A percentile compares a stretch with the other conserved stretches of the same genome.
Conservation (phyloP, 164 flowering plant species). For the Stephania yunnanensis region DNA sequence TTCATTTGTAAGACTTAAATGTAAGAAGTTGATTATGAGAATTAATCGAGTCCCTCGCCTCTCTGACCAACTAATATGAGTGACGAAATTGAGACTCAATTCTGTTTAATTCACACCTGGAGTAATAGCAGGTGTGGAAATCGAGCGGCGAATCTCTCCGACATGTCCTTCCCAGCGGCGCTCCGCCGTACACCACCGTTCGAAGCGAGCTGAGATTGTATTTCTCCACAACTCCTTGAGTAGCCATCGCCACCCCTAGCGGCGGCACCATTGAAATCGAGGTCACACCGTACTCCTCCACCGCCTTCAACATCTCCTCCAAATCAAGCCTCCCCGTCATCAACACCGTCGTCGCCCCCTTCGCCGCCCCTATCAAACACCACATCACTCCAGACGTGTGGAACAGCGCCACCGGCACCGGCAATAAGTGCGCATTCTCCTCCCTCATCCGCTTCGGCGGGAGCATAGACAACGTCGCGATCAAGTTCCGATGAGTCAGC, state of each 20-base stretch:
- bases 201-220: conserved; percentile 59
- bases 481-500: conserved; percentile 56
- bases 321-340: conserved; percentile 68
- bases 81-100: too few species aligned
- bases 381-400: conserved; percentile 43
- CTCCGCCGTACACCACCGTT: conserved; percentile 64
- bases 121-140: too few species aligned
- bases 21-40: too few species aligned
- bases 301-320: conserved; percentile 50
- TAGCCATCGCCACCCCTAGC: conserved; percentile 54
- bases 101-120: too few species aligned
- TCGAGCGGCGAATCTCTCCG: conserved; percentile 39
- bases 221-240: conserved; percentile 22
- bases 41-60: too few species aligned
- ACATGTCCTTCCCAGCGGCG: conserved; percentile 68
- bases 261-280: conserved; percentile 56
- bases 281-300: conserved; percentile 45
- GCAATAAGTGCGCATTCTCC: conserved; percentile 13
- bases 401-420: conserved; percentile 38
- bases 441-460: background rate
- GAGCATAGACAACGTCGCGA: conserved; percentile 19
- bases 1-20: too few species aligned
- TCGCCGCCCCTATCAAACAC: conserved; percentile 41
- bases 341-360: conserved; percentile 40
- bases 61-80: too few species aligned